These are phyloP conservation scores for Tilletiopsis washingtonensis DNA, from an alignment of 1,284 basidiomycete species.

Conservation along the genomic window DNA sequence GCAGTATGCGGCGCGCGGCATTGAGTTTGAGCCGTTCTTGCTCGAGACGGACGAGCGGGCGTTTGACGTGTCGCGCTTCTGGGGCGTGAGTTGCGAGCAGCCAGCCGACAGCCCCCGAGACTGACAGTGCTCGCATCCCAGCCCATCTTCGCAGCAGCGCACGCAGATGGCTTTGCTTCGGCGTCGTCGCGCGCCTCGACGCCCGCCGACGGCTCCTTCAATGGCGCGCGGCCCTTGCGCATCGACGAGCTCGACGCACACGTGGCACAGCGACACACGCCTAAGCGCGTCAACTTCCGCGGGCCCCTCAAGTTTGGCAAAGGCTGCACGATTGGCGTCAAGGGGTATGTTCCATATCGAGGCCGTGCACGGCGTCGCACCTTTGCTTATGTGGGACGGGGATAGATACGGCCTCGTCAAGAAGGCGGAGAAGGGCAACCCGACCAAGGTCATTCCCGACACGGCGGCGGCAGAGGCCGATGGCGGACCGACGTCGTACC, in stretches of 20 bases:
- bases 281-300: constrained; percentile 78
- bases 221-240: background rate
- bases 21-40: constrained; percentile 83
- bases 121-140: too few relatives aligned
- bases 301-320: constrained; percentile 68
- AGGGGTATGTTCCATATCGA: constrained; percentile 61
- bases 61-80: constrained; percentile 61
- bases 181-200: background rate
- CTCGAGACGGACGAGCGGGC: constrained; percentile 66
- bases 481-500: constrained; percentile 54
- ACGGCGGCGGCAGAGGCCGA: constrained; percentile 14
- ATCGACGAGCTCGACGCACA: constrained; percentile 41
- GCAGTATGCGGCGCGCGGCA: constrained; percentile 58
- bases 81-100: constrained; percentile 55
- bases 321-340: constrained; percentile 62
- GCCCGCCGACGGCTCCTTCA: background rate
- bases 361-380: background rate
- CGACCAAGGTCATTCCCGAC: constrained; percentile 36
- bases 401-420: constrained; percentile 36
- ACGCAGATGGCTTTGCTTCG: background rate
- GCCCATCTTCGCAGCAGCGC: constrained; percentile 20
- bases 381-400: background rate
- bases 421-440: constrained; percentile 22
- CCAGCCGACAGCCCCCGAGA: too few relatives aligned
- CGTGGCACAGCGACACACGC: constrained; percentile 56